Conservation (phyloP, 768 basidiomycete genomes). For the Mycena maculata region DNA sequence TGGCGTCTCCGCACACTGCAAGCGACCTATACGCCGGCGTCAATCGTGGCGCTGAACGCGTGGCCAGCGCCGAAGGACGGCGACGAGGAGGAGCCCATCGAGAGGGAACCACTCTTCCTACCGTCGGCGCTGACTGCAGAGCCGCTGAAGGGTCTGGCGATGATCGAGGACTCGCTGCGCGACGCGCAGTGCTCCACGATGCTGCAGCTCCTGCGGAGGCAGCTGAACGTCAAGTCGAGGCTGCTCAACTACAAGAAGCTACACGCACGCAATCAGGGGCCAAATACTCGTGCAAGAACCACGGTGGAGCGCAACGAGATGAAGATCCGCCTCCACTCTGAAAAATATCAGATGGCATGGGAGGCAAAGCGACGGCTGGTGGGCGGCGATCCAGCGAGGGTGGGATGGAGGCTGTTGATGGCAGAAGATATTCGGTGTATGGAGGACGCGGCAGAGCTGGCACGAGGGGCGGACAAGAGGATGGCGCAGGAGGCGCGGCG, state of each 20-base stretch:
- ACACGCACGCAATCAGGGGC: conserved; percentile 9
- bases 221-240: conserved; percentile 35
- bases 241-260: conserved; percentile 30
- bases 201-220: conserved; percentile 33
- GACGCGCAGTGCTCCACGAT: conserved; percentile 37
- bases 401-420: not conserved
- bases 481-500: not conserved
- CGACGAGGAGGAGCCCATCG: not conserved
- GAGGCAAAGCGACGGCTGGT: conserved; percentile 6
- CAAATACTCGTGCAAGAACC: conserved; percentile 18
- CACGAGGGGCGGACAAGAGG: not conserved
- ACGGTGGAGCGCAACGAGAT: conserved; percentile 11
- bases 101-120: conserved; percentile 30
- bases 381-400: not conserved
- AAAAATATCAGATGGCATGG: conserved; percentile 29
- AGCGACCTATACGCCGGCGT: conserved; percentile 7
- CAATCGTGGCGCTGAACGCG: not conserved
- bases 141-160: not conserved
- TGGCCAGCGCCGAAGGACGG: not conserved
- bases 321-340: conserved; percentile 18
- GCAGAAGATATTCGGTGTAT: conserved; percentile 17
- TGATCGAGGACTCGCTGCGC: conserved; percentile 8
- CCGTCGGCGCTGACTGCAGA: conserved; percentile 26
- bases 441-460: conserved; percentile 16
- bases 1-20: conserved; percentile 12